Evolutionary conservation across 768 basidiomycete genomes (phyloP).

Genomic region (Gymnopilus junonius): DNA sequence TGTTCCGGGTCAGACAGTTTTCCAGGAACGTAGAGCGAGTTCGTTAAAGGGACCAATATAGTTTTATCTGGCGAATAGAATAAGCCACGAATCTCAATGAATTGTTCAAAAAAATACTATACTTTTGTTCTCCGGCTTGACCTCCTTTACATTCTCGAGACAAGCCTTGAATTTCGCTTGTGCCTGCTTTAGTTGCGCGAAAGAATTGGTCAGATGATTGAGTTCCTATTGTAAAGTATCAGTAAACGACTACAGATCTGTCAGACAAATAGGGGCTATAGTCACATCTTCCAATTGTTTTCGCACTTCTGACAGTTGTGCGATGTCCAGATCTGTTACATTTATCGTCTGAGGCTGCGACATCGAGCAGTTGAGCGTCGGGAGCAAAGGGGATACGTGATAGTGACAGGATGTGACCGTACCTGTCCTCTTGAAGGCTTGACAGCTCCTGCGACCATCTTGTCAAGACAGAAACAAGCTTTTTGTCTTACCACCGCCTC

Average conservation of each 20-base stretch:
- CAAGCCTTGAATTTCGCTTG: conserved; percentile 92
- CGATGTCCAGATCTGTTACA: conserved; percentile 80
- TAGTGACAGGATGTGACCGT: background rate
- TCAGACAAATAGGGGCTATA: background rate
- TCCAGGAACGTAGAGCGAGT: conserved; percentile 94
- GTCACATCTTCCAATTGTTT: conserved; percentile 91
- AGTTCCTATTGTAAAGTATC: conserved; percentile 71
- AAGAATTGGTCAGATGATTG: conserved; percentile 88
- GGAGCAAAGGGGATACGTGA: background rate
- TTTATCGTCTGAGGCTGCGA: conserved; percentile 67
- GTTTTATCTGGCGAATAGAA: conserved; percentile 65
- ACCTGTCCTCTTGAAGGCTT: background rate
- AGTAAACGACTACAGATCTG: conserved; percentile 2
- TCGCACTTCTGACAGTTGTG: conserved; percentile 87
- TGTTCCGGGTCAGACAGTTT: conserved; percentile 81
- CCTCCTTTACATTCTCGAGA: conserved; percentile 76
- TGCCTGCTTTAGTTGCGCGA: conserved; percentile 90
- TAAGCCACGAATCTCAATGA: background rate
- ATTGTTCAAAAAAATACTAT: conserved; percentile 11
- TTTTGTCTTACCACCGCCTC: conserved; percentile 1
- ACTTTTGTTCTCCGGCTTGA: conserved; percentile 75
- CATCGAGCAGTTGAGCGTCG: conserved; percentile 8
- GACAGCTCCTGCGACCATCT: conserved; percentile 1
- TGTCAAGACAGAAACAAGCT: background rate
- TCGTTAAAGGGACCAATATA: conserved; percentile 90